Base-by-base conservation (phyloP, 805 yeast species). In the Starmerella kuoi region DNA sequence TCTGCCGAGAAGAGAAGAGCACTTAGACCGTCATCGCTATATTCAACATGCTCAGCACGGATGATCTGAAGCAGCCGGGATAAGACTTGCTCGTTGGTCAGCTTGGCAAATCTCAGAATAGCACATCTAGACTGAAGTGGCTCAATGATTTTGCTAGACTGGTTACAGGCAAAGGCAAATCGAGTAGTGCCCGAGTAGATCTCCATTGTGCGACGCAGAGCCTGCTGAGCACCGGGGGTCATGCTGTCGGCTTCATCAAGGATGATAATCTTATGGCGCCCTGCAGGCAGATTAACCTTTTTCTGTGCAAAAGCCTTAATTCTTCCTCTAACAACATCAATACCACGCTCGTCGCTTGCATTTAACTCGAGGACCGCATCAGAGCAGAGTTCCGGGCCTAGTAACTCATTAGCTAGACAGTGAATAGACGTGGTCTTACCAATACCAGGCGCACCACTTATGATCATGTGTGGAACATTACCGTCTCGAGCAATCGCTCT, bases 161-260 rank as follows among this genome's bases (percentile, higher is more conserved):
- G 94, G 60, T 91, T 91, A 65, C 98, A 91, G 0, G 97, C 96
- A 66, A 91, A 91, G n/a, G 95, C 96, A 66, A 91, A 91, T 55
- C 98, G 72, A 6, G 98, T 91, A 4, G 96, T 80, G 59, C 81
- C 80, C n/a, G 96, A 81, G 57, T 84, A 88, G 24, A 88, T 71
- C 58, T 87, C 97, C 97, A 86, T 86, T 1, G 95, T 86, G 57
- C 96, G 72, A 61, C 96, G 72, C 54, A 87, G 65, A 0, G 96
- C 96, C 59, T 84, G 94, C 60, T 86, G 96, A 2, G 96, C 95
- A 30, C 94, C 95, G 0, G 94, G 85, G 0, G 96, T 86, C 96
- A 86, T 86, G 11, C 91, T 79, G 58, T 86, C 96, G 0, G 95
- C 96, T 62, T 86, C 98, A 61, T 88, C 98, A 50, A 91, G 64